Base-by-base conservation (phyloP, 202 grass and related monocot genomes). In the Cymbopogon flexuosus region DNA sequence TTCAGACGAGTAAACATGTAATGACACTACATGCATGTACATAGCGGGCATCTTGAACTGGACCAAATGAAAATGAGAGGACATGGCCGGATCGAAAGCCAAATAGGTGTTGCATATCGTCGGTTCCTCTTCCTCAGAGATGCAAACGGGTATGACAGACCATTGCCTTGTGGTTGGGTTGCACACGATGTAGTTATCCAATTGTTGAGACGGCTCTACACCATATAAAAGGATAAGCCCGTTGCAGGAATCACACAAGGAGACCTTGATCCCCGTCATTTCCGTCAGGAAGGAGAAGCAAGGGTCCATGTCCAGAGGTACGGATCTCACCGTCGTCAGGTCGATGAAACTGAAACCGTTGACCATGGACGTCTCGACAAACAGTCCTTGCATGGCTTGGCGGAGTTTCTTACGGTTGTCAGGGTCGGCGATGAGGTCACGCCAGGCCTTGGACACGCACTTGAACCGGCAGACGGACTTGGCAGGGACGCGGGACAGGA, bases 171-270 rank as follows among this genome's bases (percentile, higher is more conserved):
- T 68, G 10, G 36, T 23, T 0, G 65, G 65, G 37, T 23, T 75
- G 51, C 51, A 27, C 52, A 56, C 19, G 11, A 40, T 39, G 8
- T 75, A 75, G 49, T 49, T 16, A 33, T 18, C 16, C 1, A 11
- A 2, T 2, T 0, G 1, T 2, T 8, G 1, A 18, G 16, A 14
- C 6, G 7, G n/a, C 2, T 21, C 4, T 3, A 0, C 2, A 21
- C n/a, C 2, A 16, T 12, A 10, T 3, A 75, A 75, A 35, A 75
- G 52, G 10, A 75, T 3, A 4, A 59, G 52, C 72, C 73, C 73
- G 8, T 76, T 76, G 58, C 73, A 76, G 1, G 54, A 76, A 6
- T 61, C 73, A 7, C 18, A 11, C 1, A 76, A 0, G 16, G 11
- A 18, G 2, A 0, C 0, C 3, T 10, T 0, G 3, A n/a, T 36